Base-by-base conservation (phyloP, 2,329 filamentous ascomycete genomes). In the Curvularia verruculosa region DNA sequence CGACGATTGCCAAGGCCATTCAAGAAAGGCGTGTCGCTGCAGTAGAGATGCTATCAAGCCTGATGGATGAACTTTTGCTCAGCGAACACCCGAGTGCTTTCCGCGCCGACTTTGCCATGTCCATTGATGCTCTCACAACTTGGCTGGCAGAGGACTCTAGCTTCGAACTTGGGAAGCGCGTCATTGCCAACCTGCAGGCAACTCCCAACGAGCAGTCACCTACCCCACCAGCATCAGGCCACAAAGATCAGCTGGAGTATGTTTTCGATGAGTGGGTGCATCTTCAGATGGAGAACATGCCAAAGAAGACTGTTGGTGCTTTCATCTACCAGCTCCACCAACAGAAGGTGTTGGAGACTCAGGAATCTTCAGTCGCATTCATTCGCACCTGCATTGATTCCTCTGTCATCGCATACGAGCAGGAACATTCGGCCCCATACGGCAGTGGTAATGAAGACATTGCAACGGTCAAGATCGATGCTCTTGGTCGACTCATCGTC, bases 211-310 rank as follows among this genome's bases (percentile, higher is more conserved):
- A 83, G 63, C 75, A 63, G 13, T 59, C 82, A 52, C 76, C 82
- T 50, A 85, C 83, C 21, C 85, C 88, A 54, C 83, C 86, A 48
- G 77, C 81, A 15, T 75, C 79, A 37, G 82, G 85, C 29, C 88
- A 88, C 65, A 86, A 88, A 60, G 91, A 96, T 60, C 92, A 97
- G 74, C 87, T 96, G 78, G 92, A 96, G 67, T 98, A 99, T 72
- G 84, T 97, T 19, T 97, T 99, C 70, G 92, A 94, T 41, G 95
- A 99, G 78, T 99, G 95, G 95, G 85, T 94, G 26, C 87, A 89
- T 58, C 84, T 97, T 7, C 89, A 89, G 47, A 91, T 92, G 67
- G 84, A 87, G n/a, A 87, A 88, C 64, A 86, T 89, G 3, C 87
- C 89, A 3, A 89, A 92, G 60, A 90, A 89, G 70, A 85, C 88